phyloP scores from a whole-genome alignment of 2,329 filamentous ascomycete species.

The Stagonosporopsis tanaceti region DNA sequence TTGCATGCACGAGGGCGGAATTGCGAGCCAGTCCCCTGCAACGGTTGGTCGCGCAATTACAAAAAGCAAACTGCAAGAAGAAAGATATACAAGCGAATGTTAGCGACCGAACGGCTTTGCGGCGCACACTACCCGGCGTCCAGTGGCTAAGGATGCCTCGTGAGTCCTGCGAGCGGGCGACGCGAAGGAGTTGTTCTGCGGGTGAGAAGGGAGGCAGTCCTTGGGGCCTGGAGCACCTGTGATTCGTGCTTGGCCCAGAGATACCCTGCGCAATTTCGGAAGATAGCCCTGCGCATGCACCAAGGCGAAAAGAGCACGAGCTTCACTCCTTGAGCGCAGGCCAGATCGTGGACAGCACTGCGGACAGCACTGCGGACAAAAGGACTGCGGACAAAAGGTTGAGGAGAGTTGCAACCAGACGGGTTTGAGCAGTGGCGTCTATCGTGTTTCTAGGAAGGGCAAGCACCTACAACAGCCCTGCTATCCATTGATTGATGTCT shows the following conservation, averaged over 20 bases:
- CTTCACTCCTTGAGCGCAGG: constrained; percentile 6
- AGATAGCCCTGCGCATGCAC: constrained; percentile 19
- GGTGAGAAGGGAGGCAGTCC: constrained; percentile 26
- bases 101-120: constrained; percentile 26
- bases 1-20: constrained; percentile 32
- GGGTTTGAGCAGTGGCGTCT: background rate
- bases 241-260: constrained; percentile 38
- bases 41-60: constrained; percentile 36
- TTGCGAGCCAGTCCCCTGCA: constrained; percentile 22
- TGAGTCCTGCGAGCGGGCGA: constrained; percentile 31
- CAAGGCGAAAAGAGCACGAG: constrained; percentile 14
- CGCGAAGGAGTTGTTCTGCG: constrained; percentile 29
- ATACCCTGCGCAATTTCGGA: constrained; percentile 21
- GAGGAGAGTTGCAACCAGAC: background rate
- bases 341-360: constrained; percentile 4
- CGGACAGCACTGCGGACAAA: background rate
- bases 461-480: background rate
- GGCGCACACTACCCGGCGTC: constrained; percentile 29
- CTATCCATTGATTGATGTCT: background rate
- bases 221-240: constrained; percentile 26
- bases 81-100: constrained; percentile 34
- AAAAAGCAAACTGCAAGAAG: constrained; percentile 22
- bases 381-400: no score
- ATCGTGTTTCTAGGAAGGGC: background rate
- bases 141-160: constrained; percentile 28